Percentiles rank a stretch among this genome's conserved stretches.
These are phyloP conservation scores for Cladosporium sp. DNA, from an alignment of 2,329 filamentous ascomycete genomes.

Conservation along the genomic window DNA sequence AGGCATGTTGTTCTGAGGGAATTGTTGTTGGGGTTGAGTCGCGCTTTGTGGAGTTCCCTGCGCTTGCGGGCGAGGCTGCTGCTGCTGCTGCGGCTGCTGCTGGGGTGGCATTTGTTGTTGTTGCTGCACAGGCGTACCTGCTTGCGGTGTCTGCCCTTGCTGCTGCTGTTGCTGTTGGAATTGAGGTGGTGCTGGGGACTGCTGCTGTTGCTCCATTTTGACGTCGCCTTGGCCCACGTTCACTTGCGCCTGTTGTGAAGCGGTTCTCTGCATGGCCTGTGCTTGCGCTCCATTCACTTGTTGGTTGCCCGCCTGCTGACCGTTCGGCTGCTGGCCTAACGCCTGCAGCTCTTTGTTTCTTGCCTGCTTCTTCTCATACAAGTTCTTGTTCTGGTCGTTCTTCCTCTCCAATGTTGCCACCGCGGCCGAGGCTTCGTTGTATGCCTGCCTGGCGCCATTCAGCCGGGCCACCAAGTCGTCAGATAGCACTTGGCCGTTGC, in stretches of 20 bases:
- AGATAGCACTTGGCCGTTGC: background rate
- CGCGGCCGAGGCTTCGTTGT: background rate
- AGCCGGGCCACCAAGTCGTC: constrained; percentile 1
- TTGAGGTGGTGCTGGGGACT: constrained; percentile 10
- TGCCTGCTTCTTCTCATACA: constrained; percentile 8
- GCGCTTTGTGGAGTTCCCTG: constrained; percentile 11
- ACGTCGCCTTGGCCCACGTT: constrained; percentile 14
- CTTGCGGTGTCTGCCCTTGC: background rate
- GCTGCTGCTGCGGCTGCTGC: constrained; percentile 15
- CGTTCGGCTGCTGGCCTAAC: constrained; percentile 7
- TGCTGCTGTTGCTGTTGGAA: background rate
- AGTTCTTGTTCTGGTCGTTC: constrained; percentile 11
- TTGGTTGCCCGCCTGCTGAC: constrained; percentile 5
- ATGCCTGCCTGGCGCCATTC: background rate
- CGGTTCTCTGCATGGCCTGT: constrained; percentile 14
- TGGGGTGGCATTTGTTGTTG: constrained; percentile 3
- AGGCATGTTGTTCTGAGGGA: constrained; percentile 8
- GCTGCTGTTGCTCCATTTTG: constrained; percentile 14
- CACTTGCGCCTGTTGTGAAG: constrained; percentile 6
- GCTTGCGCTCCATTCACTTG: constrained; percentile 11
- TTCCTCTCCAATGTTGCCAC: constrained; percentile 10
- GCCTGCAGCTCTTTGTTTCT: constrained; percentile 16
- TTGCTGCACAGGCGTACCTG: constrained; percentile 10
- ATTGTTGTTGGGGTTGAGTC: constrained; percentile 8
- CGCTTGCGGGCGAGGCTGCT: constrained; percentile 12